Percentiles rank a stretch among this genome's conserved stretches.
phyloP scores from a whole-genome alignment of 2,329 filamentous ascomycete genomes.

The Cryphonectria parasitica region DNA sequence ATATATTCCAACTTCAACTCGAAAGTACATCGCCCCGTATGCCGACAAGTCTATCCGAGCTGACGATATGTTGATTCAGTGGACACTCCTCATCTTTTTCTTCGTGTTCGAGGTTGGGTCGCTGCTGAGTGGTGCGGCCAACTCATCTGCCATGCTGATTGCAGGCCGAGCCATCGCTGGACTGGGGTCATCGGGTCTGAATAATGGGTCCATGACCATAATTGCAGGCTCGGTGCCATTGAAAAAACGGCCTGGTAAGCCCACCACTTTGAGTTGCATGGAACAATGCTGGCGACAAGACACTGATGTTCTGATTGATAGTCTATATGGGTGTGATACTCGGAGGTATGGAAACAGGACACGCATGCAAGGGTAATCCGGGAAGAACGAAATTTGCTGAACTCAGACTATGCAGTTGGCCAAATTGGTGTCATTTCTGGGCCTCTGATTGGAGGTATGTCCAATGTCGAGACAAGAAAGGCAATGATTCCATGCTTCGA shows the following conservation, averaged over 20 bases:
- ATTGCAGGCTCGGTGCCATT: slow-evolving; percentile 7
- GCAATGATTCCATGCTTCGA: not conserved
- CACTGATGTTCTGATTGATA: not conserved
- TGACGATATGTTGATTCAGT: not conserved
- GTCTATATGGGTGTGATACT: not conserved
- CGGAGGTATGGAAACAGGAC: not conserved
- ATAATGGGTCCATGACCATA: slow-evolving; percentile 5
- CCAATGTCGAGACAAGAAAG: no score
- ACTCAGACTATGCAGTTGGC: not conserved
- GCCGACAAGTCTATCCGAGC: not conserved
- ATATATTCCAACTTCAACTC: not conserved
- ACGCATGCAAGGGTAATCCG: not conserved
- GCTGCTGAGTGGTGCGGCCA: slow-evolving; percentile 11
- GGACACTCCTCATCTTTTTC: slow-evolving; percentile 4
- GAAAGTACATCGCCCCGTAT: not conserved
- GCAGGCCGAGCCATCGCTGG: slow-evolving; percentile 14
- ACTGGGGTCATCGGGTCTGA: slow-evolving; percentile 16
- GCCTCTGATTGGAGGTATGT: not conserved
- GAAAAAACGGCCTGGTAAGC: slow-evolving; percentile 11
- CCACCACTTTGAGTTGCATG: not conserved
- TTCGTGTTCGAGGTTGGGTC: slow-evolving; percentile 16
- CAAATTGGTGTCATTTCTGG: not conserved
- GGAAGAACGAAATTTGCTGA: not conserved
- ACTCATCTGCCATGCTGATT: slow-evolving; percentile 13
- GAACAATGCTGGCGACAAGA: not conserved